Conservation (phyloP, 164 flowering plant genomes). For the Aristolochia fimbriata region DNA sequence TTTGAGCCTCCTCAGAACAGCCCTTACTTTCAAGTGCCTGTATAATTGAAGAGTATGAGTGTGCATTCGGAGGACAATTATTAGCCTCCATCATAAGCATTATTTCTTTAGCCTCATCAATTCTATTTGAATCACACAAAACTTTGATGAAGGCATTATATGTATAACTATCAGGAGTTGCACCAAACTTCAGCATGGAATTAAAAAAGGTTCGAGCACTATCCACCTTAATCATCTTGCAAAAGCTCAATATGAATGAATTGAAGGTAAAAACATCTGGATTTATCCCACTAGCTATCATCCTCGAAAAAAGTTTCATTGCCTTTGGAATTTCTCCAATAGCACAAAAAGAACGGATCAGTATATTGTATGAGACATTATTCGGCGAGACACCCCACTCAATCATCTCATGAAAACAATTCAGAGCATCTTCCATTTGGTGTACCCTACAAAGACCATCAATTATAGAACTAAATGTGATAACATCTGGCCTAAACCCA, state of each 20-base stretch:
- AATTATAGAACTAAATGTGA: conserved; percentile 74
- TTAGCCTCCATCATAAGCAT: conserved; percentile 47
- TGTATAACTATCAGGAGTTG: conserved; percentile 58
- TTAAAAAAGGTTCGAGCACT: conserved; percentile 44
- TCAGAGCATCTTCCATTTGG: conserved; percentile 56
- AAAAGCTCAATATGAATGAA: conserved; percentile 56
- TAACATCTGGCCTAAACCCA: conserved; percentile 64
- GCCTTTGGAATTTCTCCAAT: conserved; percentile 52
- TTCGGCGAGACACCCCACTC: conserved; percentile 78
- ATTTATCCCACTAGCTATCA: conserved; percentile 48
- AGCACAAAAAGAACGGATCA: conserved; percentile 56
- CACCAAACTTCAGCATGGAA: conserved; percentile 52
- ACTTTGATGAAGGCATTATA: conserved; percentile 52
- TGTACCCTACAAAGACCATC: conserved; percentile 65
- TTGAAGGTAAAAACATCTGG: conserved; percentile 68
- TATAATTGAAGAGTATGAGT: conserved; percentile 30
- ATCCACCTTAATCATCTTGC: conserved; percentile 47
- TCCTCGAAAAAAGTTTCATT: conserved; percentile 36
- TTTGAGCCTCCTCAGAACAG: conserved; percentile 31
- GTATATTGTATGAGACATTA: conserved; percentile 52
- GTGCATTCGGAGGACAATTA: conserved; percentile 60
- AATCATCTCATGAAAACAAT: conserved; percentile 68
- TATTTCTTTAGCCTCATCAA: conserved; percentile 50
- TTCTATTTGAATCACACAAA: conserved; percentile 39
- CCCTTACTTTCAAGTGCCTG: conserved; percentile 23